phyloP scores from a whole-genome alignment of 2,329 filamentous ascomycete genomes.

The Amylocarpus encephaloides region DNA sequence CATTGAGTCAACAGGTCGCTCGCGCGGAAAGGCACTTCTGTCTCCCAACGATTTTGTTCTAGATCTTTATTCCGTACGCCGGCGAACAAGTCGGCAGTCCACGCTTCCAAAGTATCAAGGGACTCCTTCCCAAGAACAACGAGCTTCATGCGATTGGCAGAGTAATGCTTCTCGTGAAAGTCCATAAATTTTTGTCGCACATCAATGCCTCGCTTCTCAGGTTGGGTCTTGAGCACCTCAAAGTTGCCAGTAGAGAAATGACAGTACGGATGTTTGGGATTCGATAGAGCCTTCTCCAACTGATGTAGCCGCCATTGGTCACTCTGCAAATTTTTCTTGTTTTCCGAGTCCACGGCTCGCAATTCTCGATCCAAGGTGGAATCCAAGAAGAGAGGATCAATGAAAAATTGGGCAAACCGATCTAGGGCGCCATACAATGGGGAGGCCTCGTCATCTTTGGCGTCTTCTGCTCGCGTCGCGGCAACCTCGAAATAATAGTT shows the following conservation, averaged over 20 bases:
- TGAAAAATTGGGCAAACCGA: slow-evolving; percentile 71
- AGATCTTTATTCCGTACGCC: slow-evolving; percentile 63
- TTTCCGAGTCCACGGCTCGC: slow-evolving; percentile 68
- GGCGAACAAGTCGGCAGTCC: slow-evolving; percentile 63
- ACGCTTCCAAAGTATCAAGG: slow-evolving; percentile 59
- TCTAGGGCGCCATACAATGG: slow-evolving; percentile 67
- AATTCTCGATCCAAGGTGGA: slow-evolving; percentile 66
- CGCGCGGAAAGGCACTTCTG: slow-evolving; percentile 50
- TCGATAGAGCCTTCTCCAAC: slow-evolving; percentile 63
- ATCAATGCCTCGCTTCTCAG: slow-evolving; percentile 59
- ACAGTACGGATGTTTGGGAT: slow-evolving; percentile 63
- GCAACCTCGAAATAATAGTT: slow-evolving; percentile 98
- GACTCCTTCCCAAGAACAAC: slow-evolving; percentile 62
- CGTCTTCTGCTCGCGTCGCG: slow-evolving; percentile 68
- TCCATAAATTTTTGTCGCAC: slow-evolving; percentile 67
- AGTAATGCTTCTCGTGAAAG: slow-evolving; percentile 67
- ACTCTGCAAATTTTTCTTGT: slow-evolving; percentile 73
- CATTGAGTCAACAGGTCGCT: slow-evolving; percentile 58
- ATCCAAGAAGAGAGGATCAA: slow-evolving; percentile 63
- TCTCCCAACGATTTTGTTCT: slow-evolving; percentile 59
- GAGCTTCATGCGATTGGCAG: slow-evolving; percentile 69
- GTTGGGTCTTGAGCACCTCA: slow-evolving; percentile 62
- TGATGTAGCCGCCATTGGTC: slow-evolving; percentile 68
- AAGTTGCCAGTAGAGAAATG: slow-evolving; percentile 70
- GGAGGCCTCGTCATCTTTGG: slow-evolving; percentile 49